These are phyloP conservation scores for Kodamaea kakaduensis DNA, from an alignment of 805 yeast genomes.

Conservation along the genomic window DNA sequence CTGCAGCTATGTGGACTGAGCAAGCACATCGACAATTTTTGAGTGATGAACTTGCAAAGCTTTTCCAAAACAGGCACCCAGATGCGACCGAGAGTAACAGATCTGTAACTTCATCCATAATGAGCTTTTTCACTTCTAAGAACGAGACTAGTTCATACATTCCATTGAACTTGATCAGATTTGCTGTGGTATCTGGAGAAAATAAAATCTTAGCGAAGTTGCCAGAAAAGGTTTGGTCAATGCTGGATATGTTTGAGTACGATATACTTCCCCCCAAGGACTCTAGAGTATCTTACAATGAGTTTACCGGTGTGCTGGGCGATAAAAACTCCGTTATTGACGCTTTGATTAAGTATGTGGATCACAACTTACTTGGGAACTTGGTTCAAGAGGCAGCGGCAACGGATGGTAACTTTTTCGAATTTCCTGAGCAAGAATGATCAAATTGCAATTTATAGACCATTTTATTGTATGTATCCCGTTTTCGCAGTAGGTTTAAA, in stretches of 20 bases:
- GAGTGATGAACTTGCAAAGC: conserved; percentile 33
- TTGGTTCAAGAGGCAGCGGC: conserved; percentile 5
- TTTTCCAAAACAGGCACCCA: conserved; percentile 1
- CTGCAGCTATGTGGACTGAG: conserved; percentile 53
- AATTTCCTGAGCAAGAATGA: conserved; percentile 4
- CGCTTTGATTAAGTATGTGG: conserved; percentile 40
- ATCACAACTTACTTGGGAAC: conserved; percentile 41
- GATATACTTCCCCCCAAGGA: conserved; percentile 66
- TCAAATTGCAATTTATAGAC: no score
- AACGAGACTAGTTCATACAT: conserved; percentile 24
- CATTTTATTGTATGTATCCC: no score
- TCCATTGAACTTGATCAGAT: conserved; percentile 62
- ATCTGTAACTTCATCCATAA: conserved; percentile 12
- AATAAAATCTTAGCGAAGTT: conserved; percentile 65
- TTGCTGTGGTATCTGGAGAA: conserved; percentile 68
- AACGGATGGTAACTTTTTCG: background rate
- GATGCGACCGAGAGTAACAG: background rate
- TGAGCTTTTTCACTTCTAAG: conserved; percentile 12
- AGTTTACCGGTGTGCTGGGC: conserved; percentile 24
- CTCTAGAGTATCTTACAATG: conserved; percentile 33
- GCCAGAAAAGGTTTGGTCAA: conserved; percentile 58
- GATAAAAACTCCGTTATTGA: conserved; percentile 18
- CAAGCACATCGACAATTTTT: conserved; percentile 44
- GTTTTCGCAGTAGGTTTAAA: no score
- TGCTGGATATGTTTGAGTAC: conserved; percentile 61